phyloP scores from a whole-genome alignment of 306 rosid species.

The Erythrophleum fordii region DNA sequence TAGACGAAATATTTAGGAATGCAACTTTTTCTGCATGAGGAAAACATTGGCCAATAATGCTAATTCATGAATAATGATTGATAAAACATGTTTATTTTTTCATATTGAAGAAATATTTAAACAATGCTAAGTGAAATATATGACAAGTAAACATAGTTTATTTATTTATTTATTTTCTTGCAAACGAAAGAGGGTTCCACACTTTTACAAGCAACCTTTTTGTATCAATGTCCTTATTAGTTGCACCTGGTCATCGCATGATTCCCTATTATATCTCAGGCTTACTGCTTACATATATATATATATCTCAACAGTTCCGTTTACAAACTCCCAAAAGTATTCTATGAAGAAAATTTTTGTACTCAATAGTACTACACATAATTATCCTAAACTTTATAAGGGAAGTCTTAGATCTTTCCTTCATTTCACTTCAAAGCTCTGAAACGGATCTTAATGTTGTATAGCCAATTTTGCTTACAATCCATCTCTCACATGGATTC shows the following conservation, averaged over 20 bases:
- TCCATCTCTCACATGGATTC: not conserved
- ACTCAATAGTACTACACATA: slow-evolving; percentile 24
- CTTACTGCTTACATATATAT: not conserved
- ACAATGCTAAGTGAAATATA: not conserved
- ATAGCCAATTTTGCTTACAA: not conserved
- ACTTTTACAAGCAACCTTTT: not conserved
- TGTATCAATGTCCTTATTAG: slow-evolving; percentile 2
- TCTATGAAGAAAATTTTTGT: slow-evolving; percentile 27
- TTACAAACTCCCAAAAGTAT: slow-evolving; percentile 32
- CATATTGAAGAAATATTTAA: not conserved
- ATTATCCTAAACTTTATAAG: slow-evolving; percentile 24
- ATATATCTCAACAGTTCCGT: slow-evolving; percentile 43
- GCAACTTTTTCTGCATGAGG: too few species aligned
- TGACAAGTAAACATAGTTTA: not conserved
- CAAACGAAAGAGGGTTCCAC: not conserved
- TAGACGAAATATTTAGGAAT: too few species aligned
- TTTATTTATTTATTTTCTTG: not conserved
- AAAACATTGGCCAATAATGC: too few species aligned
- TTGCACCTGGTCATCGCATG: slow-evolving; percentile 13
- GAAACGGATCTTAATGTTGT: not conserved
- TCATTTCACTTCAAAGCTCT: slow-evolving; percentile 5
- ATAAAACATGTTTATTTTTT: too few species aligned
- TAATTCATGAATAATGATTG: too few species aligned
- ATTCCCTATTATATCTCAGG: not conserved
- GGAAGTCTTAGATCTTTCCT: slow-evolving; percentile 13